Percentiles rank a stretch among this genome's conserved stretches.
phyloP scores from a whole-genome alignment of 768 basidiomycete genomes.

The Boletales sp. region DNA sequence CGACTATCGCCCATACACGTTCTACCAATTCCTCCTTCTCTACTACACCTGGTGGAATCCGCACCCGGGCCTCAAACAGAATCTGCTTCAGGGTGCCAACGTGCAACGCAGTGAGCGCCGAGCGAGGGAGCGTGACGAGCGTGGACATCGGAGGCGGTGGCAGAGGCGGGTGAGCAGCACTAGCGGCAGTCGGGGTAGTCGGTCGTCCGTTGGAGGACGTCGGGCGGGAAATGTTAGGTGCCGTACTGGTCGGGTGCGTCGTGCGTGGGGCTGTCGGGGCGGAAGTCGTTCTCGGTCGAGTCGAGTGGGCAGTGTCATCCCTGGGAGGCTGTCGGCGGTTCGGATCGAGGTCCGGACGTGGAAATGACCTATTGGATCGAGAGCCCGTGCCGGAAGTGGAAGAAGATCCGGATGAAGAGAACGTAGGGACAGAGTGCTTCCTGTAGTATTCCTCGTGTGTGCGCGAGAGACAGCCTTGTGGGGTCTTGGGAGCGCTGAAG shows the following conservation, averaged over 20 bases:
- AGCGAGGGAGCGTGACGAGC: conserved; percentile 58
- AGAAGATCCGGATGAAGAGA: conserved; percentile 8
- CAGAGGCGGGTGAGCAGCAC: conserved; percentile 8
- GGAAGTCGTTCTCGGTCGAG: conserved; percentile 24
- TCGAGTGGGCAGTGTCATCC: conserved; percentile 11
- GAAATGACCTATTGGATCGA: conserved; percentile 36
- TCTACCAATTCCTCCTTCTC: conserved; percentile 84
- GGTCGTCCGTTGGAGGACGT: conserved; percentile 17
- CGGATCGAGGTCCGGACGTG: conserved; percentile 63
- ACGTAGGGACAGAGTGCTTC: conserved; percentile 25
- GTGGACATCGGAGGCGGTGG: conserved; percentile 56
- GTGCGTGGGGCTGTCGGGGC: conserved; percentile 13
- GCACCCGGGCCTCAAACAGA: conserved; percentile 76
- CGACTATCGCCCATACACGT: conserved; percentile 60
- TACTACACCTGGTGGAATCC: conserved; percentile 49
- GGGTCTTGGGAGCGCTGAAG: conserved; percentile 34
- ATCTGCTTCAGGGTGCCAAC: conserved; percentile 75
- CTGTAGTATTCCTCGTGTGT: conserved; percentile 53
- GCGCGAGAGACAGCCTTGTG: conserved; percentile 58
- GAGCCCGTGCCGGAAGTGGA: conserved; percentile 15
- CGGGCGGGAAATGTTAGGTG: conserved; percentile 11
- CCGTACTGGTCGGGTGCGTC: background rate
- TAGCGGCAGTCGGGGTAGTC: conserved; percentile 7
- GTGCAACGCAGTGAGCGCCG: conserved; percentile 56
- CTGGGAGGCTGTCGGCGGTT: conserved; percentile 33